These are phyloP conservation scores for Hsuehochloa calcarea DNA, from an alignment of 176 grass and related monocot genomes.

Conservation along the genomic window DNA sequence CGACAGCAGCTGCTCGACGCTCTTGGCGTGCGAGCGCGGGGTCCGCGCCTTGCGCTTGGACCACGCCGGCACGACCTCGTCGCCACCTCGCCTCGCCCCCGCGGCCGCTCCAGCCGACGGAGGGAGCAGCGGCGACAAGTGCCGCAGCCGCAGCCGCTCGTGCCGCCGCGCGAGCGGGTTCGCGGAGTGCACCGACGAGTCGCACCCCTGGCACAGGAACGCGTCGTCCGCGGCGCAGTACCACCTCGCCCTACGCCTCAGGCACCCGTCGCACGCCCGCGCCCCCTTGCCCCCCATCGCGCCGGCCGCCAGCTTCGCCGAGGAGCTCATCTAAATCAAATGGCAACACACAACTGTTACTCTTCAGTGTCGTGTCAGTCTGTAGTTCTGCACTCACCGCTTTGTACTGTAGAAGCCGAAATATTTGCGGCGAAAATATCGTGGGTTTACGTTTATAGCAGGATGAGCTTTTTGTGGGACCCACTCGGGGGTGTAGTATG, in stretches of 20 bases:
- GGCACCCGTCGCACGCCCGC: conserved; percentile 78
- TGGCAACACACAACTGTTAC: not conserved
- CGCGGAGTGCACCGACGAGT: conserved; percentile 82
- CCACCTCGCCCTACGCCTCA: conserved; percentile 74
- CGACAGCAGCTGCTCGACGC: conserved; percentile 18
- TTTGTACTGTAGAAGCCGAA: not conserved
- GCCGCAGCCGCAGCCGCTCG: conserved; percentile 60
- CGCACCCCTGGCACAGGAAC: conserved; percentile 88
- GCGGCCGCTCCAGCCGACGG: not conserved
- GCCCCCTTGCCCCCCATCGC: conserved; percentile 62
- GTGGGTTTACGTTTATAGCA: conserved; percentile 24
- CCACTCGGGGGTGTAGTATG: conserved; percentile 3
- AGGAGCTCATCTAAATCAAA: conserved; percentile 45
- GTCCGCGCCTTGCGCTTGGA: conserved; percentile 85
- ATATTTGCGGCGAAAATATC: conserved; percentile 36
- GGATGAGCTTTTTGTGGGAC: not conserved
- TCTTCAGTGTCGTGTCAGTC: not conserved
- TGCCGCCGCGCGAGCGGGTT: conserved; percentile 79
- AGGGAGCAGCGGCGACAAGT: not conserved
- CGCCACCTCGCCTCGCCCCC: not conserved
- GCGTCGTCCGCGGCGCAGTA: conserved; percentile 89
- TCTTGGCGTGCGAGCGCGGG: conserved; percentile 44
- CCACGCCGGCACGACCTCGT: conserved; percentile 60
- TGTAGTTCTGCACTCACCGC: not conserved
- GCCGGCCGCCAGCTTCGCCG: conserved; percentile 36